These are phyloP conservation scores for Lipomyces starkeyi DNA, from an alignment of 805 yeast genomes.

Conservation along the genomic window DNA sequence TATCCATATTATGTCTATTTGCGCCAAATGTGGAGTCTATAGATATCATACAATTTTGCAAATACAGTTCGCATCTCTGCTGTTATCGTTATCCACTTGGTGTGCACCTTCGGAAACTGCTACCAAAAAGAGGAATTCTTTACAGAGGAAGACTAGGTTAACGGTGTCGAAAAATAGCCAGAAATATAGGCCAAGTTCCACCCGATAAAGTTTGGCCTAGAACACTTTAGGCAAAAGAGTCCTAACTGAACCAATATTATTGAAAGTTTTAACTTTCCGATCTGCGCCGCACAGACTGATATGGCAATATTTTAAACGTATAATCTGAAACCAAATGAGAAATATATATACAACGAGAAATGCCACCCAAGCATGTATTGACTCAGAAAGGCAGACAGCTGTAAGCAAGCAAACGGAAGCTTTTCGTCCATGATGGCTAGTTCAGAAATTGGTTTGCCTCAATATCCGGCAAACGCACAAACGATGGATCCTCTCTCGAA, in stretches of 20 bases:
- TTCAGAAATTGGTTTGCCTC: neutral
- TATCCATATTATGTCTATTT: no score
- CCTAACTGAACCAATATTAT: neutral
- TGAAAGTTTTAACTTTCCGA: neutral
- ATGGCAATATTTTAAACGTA: neutral
- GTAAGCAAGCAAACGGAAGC: neutral
- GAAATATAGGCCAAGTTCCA: neutral
- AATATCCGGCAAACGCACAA: neutral
- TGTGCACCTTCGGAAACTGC: neutral
- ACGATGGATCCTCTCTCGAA: neutral
- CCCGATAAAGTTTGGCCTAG: no score
- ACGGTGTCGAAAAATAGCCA: neutral
- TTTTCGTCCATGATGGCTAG: neutral
- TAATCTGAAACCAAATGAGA: neutral
- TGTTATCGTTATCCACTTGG: neutral
- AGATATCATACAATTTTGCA: no score
- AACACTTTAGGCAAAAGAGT: no score
- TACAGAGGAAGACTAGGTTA: neutral
- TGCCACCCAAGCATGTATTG: conserved; percentile 1
- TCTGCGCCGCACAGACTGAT: no score
- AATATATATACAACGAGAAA: neutral
- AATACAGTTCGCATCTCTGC: neutral
- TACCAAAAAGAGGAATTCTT: neutral
- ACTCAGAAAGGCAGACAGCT: neutral
- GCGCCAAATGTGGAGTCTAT: no score